phyloP scores from a whole-genome alignment of 768 basidiomycete species.

The Trametes gibbosa region DNA sequence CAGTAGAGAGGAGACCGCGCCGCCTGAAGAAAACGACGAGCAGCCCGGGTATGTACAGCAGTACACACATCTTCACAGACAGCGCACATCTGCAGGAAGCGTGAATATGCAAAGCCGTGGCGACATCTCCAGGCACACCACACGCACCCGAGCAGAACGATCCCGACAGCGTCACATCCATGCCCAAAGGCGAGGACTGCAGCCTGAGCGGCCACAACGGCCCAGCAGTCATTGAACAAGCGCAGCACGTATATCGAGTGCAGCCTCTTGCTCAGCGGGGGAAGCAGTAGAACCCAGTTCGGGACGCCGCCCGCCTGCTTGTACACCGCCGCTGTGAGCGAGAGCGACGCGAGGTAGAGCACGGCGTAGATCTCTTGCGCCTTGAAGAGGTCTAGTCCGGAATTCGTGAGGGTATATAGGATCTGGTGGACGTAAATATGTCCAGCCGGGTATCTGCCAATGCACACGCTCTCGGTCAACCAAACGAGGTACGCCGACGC shows the following conservation, averaged over 20 bases:
- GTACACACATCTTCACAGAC: conserved; percentile 92
- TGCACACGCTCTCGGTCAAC: neutral
- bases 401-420: conserved; percentile 61
- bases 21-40: conserved; percentile 79
- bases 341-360: conserved; percentile 68
- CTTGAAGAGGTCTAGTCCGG: conserved; percentile 53
- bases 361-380: conserved; percentile 79
- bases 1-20: conserved; percentile 52
- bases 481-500: neutral
- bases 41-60: conserved; percentile 88
- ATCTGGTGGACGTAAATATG: conserved; percentile 81
- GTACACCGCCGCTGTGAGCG: conserved; percentile 70
- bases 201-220: conserved; percentile 60
- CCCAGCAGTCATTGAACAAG: conserved; percentile 95
- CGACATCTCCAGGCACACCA: neutral
- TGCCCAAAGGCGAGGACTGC: conserved; percentile 65
- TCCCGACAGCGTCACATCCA: conserved; percentile 58
- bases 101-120: neutral
- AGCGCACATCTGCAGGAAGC: conserved; percentile 59
- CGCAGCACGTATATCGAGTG: conserved; percentile 92
- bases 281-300: conserved; percentile 68
- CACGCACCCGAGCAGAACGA: conserved; percentile 70
- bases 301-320: conserved; percentile 54
- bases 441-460: conserved; percentile 86
- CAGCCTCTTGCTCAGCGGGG: conserved; percentile 87